A percentile compares a stretch with the other conserved stretches of the same genome.
phyloP scores from a whole-genome alignment of 345 rosid genomes.

The Erucastrum elatum region DNA sequence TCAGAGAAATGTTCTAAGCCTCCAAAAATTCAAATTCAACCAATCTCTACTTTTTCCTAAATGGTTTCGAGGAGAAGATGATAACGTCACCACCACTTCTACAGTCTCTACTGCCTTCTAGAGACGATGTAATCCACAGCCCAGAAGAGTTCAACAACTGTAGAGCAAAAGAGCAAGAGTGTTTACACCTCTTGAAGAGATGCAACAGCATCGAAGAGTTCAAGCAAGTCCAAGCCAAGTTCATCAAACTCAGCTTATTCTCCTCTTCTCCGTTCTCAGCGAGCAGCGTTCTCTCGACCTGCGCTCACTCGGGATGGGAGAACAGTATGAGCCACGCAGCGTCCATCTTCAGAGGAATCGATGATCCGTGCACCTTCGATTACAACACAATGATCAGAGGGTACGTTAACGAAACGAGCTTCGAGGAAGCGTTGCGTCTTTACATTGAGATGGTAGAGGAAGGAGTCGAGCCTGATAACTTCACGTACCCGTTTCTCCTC shows the following conservation, averaged over 20 bases:
- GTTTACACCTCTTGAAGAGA: slow-evolving; percentile 53
- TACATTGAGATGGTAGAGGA: slow-evolving; percentile 31
- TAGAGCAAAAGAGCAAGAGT: slow-evolving; percentile 57
- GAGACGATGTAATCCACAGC: slow-evolving; percentile 20
- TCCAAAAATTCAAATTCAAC: too few species aligned
- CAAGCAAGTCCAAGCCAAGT: slow-evolving; percentile 54
- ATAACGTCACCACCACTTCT: slow-evolving; percentile 27
- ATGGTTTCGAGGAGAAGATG: slow-evolving; percentile 27
- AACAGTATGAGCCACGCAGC: slow-evolving; percentile 38
- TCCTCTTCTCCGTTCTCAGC: slow-evolving; percentile 1
- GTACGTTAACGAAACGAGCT: slow-evolving; percentile 29
- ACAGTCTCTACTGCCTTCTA: slow-evolving; percentile 31
- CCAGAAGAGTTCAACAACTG: slow-evolving; percentile 26
- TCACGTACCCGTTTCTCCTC: slow-evolving; percentile 43
- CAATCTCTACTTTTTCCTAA: too few species aligned
- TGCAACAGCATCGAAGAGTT: slow-evolving; percentile 56
- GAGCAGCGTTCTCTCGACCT: slow-evolving; percentile 32
- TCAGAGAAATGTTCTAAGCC: too few species aligned
- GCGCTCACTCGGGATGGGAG: slow-evolving; percentile 39
- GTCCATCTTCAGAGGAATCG: slow-evolving; percentile 25
- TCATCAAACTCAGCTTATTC: slow-evolving; percentile 41
- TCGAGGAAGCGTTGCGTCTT: slow-evolving; percentile 33
- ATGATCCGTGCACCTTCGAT: slow-evolving; percentile 40
- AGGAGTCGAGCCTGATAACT: slow-evolving; percentile 36
- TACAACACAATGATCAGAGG: slow-evolving; percentile 47